These are phyloP conservation scores for Aureobasidium vineae DNA, from an alignment of 2,329 filamentous ascomycete species.

Conservation along the genomic window DNA sequence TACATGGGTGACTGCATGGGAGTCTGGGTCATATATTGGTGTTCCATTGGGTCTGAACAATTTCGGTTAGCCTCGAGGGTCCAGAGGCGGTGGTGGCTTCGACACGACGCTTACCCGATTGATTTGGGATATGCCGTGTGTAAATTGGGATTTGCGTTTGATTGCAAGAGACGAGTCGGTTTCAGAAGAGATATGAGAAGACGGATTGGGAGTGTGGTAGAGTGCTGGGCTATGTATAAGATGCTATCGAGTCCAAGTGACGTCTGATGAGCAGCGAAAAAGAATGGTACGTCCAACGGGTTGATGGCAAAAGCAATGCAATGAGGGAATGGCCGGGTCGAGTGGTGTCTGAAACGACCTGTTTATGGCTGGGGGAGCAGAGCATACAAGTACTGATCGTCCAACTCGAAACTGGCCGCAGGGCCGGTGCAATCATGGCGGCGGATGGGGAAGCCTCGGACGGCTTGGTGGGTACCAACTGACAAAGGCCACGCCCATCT, in stretches of 20 bases:
- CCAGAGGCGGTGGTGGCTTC: conserved; percentile 24
- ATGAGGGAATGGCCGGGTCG: conserved; percentile 32
- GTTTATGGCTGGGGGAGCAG: conserved; percentile 28
- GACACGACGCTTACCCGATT: conserved; percentile 23
- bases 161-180: conserved; percentile 17
- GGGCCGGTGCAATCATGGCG: conserved; percentile 26
- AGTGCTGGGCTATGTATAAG: conserved; percentile 23
- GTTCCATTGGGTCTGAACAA: conserved; percentile 36
- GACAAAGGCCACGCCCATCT: conserved; percentile 24
- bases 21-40: conserved; percentile 37
- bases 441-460: conserved; percentile 26
- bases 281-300: conserved; percentile 26
- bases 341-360: conserved; percentile 23
- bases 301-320: conserved; percentile 31
- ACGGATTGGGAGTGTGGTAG: conserved; percentile 11
- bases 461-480: conserved; percentile 26
- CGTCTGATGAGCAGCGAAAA: conserved; percentile 20
- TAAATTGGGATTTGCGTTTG: conserved; percentile 26
- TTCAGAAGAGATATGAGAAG: conserved; percentile 22
- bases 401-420: conserved; percentile 27
- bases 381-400: conserved; percentile 34
- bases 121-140: conserved; percentile 7
- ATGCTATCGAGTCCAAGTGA: conserved; percentile 17
- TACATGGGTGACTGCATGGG: conserved; percentile 75
- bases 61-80: conserved; percentile 26